phyloP scores from a whole-genome alignment of 208 protist genomes.

The Leishmania gerbilli region DNA sequence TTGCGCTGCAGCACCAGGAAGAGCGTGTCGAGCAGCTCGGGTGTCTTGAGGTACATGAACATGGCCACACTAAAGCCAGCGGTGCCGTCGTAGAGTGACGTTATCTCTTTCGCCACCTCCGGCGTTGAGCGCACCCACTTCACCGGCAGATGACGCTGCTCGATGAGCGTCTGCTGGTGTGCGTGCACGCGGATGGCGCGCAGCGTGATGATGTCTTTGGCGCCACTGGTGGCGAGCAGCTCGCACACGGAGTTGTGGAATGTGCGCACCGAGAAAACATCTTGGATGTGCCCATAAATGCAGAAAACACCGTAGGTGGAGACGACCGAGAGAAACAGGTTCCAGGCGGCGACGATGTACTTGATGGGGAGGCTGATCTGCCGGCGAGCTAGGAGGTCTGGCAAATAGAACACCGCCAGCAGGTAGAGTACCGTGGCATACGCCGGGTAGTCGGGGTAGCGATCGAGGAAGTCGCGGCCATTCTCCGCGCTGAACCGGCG shows the following conservation, averaged over 20 bases:
- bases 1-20: conserved; percentile 72
- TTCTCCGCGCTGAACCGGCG: conserved; percentile 29
- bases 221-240: conserved; percentile 7
- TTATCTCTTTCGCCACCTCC: conserved; percentile 5
- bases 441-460: conserved; percentile 35
- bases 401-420: conserved; percentile 30
- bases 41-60: conserved; percentile 73
- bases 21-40: conserved; percentile 76
- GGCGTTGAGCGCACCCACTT: conserved; percentile 14
- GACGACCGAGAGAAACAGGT: conserved; percentile 75
- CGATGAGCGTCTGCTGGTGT: conserved; percentile 22
- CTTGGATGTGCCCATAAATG: conserved; percentile 33
- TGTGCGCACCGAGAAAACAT: conserved; percentile 12
- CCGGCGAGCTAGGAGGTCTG: conserved; percentile 22
- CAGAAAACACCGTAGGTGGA: conserved; percentile 64
- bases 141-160: conserved; percentile 44
- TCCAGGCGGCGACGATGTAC: conserved; percentile 72
- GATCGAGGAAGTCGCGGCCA: conserved; percentile 17
- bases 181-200: conserved; percentile 11
- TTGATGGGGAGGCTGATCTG: conserved; percentile 33
- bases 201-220: conserved; percentile 14
- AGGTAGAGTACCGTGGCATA: conserved; percentile 31
- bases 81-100: conserved; percentile 24
- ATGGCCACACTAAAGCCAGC: conserved; percentile 46
- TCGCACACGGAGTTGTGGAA: conserved; percentile 22